These are phyloP conservation scores for Hygrocybe coccinea DNA, from an alignment of 768 basidiomycete genomes.

Conservation along the genomic window DNA sequence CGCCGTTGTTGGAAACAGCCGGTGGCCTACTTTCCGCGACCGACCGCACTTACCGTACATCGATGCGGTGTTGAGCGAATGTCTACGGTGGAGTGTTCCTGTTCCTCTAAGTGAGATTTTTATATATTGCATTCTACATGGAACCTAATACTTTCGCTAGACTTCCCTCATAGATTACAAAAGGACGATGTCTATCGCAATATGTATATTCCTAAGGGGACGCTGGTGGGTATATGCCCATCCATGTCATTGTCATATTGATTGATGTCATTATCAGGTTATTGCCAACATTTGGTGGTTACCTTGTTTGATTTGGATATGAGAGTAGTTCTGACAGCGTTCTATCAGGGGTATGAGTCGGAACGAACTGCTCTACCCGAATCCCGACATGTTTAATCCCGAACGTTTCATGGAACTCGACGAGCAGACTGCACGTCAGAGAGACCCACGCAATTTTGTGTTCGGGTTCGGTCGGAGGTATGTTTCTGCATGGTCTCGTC, in stretches of 20 bases:
- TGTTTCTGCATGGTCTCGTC: too few relatives aligned
- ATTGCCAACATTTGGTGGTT: background rate
- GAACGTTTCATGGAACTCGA: constrained; percentile 50
- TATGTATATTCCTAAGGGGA: constrained; percentile 58
- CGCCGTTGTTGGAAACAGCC: constrained; percentile 45
- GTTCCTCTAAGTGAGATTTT: background rate
- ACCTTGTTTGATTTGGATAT: constrained; percentile 8
- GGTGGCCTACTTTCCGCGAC: constrained; percentile 59
- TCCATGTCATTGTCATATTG: background rate
- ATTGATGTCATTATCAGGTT: background rate
- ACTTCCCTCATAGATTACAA: constrained; percentile 59
- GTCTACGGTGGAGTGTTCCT: constrained; percentile 5
- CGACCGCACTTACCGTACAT: constrained; percentile 53
- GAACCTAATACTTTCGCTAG: constrained; percentile 32
- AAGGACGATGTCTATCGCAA: constrained; percentile 61
- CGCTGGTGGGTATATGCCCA: constrained; percentile 36
- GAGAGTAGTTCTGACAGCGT: constrained; percentile 1
- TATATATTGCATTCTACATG: background rate
- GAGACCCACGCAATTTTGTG: too few relatives aligned
- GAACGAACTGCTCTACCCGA: constrained; percentile 46
- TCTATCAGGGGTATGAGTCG: constrained; percentile 43
- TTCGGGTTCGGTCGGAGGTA: too few relatives aligned
- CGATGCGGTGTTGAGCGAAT: constrained; percentile 47
- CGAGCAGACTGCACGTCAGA: too few relatives aligned
- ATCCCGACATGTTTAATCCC: constrained; percentile 49